These are phyloP conservation scores for Corymbia citriodora DNA, from an alignment of 441 rosid species.

Conservation along the genomic window DNA sequence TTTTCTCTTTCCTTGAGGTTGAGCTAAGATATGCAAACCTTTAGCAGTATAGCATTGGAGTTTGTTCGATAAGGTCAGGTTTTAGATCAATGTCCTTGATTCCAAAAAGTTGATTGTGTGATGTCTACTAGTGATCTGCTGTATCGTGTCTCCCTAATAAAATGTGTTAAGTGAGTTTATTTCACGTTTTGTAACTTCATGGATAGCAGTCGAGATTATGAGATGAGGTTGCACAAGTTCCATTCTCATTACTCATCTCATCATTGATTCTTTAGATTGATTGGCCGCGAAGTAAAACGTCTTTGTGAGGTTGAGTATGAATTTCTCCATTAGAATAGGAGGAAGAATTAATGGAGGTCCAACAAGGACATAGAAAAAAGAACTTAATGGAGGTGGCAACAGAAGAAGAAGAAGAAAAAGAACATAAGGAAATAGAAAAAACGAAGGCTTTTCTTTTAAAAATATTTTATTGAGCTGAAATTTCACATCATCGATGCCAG, in stretches of 20 bases:
- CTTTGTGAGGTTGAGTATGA: background rate
- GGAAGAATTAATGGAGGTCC: background rate
- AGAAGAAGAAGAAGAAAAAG: background rate
- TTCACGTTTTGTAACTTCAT: accelerated
- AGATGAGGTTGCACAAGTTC: background rate
- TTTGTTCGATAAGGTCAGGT: background rate
- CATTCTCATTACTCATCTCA: accelerated
- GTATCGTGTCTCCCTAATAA: background rate
- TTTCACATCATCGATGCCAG: too few relatives aligned
- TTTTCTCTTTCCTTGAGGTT: background rate
- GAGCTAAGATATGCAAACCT: background rate
- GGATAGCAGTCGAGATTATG: background rate
- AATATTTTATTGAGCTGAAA: too few relatives aligned
- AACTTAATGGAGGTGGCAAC: background rate
- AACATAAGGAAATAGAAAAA: too few relatives aligned
- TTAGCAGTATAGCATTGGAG: background rate
- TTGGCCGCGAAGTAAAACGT: background rate
- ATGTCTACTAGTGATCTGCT: background rate
- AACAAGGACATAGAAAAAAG: background rate
- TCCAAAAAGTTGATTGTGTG: background rate
- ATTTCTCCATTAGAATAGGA: background rate
- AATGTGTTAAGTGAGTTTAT: background rate
- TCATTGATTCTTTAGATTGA: background rate
- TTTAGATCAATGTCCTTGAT: background rate
- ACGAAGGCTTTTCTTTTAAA: too few relatives aligned